These are phyloP conservation scores for Dactylellina sp. DNA, from an alignment of 2,329 filamentous ascomycete genomes.

Conservation along the genomic window DNA sequence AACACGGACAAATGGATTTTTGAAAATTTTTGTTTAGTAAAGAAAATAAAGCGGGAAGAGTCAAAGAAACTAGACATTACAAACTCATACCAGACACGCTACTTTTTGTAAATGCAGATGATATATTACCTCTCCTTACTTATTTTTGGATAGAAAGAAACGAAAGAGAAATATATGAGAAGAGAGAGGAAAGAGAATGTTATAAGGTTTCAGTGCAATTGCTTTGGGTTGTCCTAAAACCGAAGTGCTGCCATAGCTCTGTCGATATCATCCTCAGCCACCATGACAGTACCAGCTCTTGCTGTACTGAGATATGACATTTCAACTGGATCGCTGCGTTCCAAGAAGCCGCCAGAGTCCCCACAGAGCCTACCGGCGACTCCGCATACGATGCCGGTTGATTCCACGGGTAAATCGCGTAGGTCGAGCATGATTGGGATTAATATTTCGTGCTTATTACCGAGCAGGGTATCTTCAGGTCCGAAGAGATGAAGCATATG, in stretches of 20 bases:
- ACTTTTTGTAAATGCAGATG: conserved; percentile 30
- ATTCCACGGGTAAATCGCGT: conserved; percentile 81
- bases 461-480: conserved; percentile 75
- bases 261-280: conserved; percentile 78
- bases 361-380: conserved; percentile 85
- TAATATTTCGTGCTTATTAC: conserved; percentile 76
- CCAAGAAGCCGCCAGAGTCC: conserved; percentile 66
- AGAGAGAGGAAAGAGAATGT: background rate
- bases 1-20: conserved; percentile 1
- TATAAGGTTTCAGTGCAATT: background rate
- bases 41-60: background rate
- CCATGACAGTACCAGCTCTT: conserved; percentile 86
- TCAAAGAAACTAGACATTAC: conserved; percentile 37
- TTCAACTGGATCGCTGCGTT: conserved; percentile 69
- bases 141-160: background rate
- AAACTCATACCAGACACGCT: conserved; percentile 22
- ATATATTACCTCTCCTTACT: conserved; percentile 20
- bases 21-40: conserved; percentile 11
- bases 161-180: conserved; percentile 5
- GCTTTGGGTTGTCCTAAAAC: conserved; percentile 46
- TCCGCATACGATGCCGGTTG: conserved; percentile 93
- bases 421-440: conserved; percentile 92
- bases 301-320: conserved; percentile 93
- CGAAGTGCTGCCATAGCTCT: conserved; percentile 78
- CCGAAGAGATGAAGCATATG: conserved; percentile 74